Evolutionary conservation across 352 stramenopile genomes (phyloP).

Genomic region (Hyaloperonospora brassicae): DNA sequence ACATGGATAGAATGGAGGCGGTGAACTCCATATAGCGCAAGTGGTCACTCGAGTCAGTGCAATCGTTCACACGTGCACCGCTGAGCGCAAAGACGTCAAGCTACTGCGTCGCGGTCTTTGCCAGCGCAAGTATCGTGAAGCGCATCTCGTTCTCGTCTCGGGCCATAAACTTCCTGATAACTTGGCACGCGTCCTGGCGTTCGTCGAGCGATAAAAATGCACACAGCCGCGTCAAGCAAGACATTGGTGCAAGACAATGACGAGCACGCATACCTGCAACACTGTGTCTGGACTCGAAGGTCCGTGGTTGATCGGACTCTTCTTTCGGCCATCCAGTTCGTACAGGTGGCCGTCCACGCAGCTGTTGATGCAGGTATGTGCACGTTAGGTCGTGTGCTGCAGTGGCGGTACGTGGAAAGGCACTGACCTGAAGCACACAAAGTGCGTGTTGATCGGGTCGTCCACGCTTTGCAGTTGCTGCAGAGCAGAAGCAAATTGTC

Average conservation of each 20-base stretch:
- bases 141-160: conserved; percentile 90
- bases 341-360: conserved; percentile 89
- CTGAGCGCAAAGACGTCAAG: background rate
- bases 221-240: background rate
- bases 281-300: conserved; percentile 77
- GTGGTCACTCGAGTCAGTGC: conserved; percentile 7
- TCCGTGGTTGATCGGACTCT: conserved; percentile 91
- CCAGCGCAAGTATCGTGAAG: conserved; percentile 92
- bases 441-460: conserved; percentile 94
- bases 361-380: conserved; percentile 23
- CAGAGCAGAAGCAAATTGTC: background rate
- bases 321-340: conserved; percentile 94
- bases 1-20: too few species aligned
- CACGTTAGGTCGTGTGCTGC: background rate
- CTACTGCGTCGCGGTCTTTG: conserved; percentile 49
- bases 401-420: background rate
- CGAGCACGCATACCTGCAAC: conserved; percentile 46
- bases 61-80: conserved; percentile 7
- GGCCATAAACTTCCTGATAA: conserved; percentile 92
- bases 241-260: background rate
- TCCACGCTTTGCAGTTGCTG: conserved; percentile 85
- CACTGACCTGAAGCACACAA: conserved; percentile 88
- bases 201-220: background rate
- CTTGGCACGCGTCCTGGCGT: conserved; percentile 72
- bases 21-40: conserved; percentile 1